A percentile compares a stretch with the other conserved stretches of the same genome.
These are phyloP conservation scores for Glycyrrhiza uralensis DNA, from an alignment of 306 rosid species.

Conservation along the genomic window DNA sequence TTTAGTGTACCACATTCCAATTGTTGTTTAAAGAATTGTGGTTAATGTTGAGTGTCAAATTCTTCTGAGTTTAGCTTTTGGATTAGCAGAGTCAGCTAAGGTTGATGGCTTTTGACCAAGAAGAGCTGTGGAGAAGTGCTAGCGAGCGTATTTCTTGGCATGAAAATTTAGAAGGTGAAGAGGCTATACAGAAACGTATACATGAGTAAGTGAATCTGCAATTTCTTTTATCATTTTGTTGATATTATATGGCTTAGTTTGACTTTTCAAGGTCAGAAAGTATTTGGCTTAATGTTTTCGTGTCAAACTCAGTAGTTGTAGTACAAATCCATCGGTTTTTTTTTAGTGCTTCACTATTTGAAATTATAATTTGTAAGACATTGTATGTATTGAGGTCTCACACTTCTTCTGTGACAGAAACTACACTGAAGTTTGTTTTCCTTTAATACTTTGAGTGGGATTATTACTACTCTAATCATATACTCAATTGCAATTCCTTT, in stretches of 20 bases:
- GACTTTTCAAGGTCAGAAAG: not conserved
- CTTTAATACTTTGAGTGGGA: constrained; percentile 15
- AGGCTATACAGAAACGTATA: constrained; percentile 79
- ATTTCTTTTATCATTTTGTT: constrained; percentile 24
- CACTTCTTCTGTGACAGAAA: constrained; percentile 12
- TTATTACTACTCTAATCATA: constrained; percentile 14
- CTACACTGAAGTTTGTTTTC: constrained; percentile 5
- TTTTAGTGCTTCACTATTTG: constrained; percentile 7
- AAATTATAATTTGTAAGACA: not conserved
- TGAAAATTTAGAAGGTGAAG: constrained; percentile 87
- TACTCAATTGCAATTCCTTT: constrained; percentile 27
- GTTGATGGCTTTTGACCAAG: constrained; percentile 85
- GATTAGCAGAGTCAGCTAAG: constrained; percentile 68
- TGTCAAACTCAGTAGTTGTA: not conserved
- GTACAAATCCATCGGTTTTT: not conserved
- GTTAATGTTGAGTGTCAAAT: constrained; percentile 19
- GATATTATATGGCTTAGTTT: constrained; percentile 11
- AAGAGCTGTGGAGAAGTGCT: constrained; percentile 83
- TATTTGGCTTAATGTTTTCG: not conserved
- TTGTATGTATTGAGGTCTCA: constrained; percentile 6
- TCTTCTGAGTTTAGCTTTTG: constrained; percentile 26
- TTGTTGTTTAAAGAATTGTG: constrained; percentile 12
- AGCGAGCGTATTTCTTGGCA: constrained; percentile 93
- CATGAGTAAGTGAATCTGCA: constrained; percentile 71
- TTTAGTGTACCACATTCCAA: constrained; percentile 9